phyloP scores from a whole-genome alignment of 306 rosid genomes.

The Ormosia semicastrata region DNA sequence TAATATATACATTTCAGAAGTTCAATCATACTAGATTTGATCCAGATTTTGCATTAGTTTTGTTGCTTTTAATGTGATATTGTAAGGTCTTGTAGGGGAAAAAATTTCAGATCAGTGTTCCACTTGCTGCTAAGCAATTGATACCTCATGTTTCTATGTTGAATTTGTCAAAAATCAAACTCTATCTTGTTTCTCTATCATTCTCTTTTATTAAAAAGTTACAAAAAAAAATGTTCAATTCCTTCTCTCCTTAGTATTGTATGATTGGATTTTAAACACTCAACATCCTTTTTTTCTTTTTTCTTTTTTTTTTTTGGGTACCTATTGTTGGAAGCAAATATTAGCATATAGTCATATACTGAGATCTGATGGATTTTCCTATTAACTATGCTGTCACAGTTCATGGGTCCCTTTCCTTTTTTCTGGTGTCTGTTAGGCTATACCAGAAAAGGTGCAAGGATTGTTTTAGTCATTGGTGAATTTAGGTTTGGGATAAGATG shows the following conservation, averaged over 20 bases:
- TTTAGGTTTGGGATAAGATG: neutral
- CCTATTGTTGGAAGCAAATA: slow-evolving; percentile 20
- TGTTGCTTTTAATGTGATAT: slow-evolving; percentile 16
- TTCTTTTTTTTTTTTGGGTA: neutral
- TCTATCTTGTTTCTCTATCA: neutral
- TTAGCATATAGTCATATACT: neutral
- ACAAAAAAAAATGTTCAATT: slow-evolving; percentile 3
- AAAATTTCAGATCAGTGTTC: neutral
- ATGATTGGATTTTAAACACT: slow-evolving; percentile 1
- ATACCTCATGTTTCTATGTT: slow-evolving; percentile 19
- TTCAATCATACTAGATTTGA: slow-evolving; percentile 2
- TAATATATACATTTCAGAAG: neutral
- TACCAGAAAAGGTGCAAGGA: slow-evolving; percentile 18
- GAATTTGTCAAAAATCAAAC: slow-evolving; percentile 25
- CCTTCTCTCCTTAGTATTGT: neutral
- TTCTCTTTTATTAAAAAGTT: slow-evolving; percentile 2
- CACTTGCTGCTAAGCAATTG: neutral
- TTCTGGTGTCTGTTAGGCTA: slow-evolving; percentile 13
- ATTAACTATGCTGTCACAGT: slow-evolving; percentile 22
- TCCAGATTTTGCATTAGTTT: slow-evolving; percentile 14
- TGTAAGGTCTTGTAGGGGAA: neutral
- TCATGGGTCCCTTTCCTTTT: slow-evolving; percentile 24
- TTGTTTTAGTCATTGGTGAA: slow-evolving; percentile 3
- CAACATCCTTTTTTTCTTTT: neutral
- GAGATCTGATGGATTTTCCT: slow-evolving; percentile 21